A percentile compares a stretch with the other conserved stretches of the same genome.
These are phyloP conservation scores for Aspergillus costaricaensis DNA, from an alignment of 2,329 filamentous ascomycete genomes.

Conservation along the genomic window DNA sequence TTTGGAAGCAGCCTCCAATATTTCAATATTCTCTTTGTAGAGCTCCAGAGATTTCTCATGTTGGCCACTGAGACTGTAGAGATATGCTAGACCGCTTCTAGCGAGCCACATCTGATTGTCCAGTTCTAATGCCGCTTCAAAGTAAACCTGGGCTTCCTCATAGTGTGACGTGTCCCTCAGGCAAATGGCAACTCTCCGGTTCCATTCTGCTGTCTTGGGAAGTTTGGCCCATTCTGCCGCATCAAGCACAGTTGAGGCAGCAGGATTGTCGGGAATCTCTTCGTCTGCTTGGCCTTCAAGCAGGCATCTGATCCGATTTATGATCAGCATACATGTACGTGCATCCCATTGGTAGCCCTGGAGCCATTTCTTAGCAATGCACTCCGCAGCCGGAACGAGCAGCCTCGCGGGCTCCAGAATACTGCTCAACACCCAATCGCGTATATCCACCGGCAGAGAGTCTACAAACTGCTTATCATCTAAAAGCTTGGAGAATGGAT, in stretches of 20 bases:
- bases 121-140: neutral
- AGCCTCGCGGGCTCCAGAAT: neutral
- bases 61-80: neutral
- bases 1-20: neutral
- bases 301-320: neutral
- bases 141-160: neutral
- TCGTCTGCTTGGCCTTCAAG: neutral
- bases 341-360: neutral
- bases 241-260: neutral
- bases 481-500: neutral
- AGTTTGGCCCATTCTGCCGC: neutral
- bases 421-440: neutral
- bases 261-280: neutral
- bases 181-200: neutral
- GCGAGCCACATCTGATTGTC: neutral
- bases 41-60: neutral
- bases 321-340: neutral
- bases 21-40: neutral
- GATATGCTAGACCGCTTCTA: neutral
- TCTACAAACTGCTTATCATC: neutral
- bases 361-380: neutral
- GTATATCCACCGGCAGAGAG: neutral
- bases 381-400: neutral
- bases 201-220: neutral
- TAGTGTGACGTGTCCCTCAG: neutral